Evolutionary conservation across 306 rosid species (phyloP), one percentile per base, ranked within the genome.

Genomic region (Gastrolobium villosum): DNA sequence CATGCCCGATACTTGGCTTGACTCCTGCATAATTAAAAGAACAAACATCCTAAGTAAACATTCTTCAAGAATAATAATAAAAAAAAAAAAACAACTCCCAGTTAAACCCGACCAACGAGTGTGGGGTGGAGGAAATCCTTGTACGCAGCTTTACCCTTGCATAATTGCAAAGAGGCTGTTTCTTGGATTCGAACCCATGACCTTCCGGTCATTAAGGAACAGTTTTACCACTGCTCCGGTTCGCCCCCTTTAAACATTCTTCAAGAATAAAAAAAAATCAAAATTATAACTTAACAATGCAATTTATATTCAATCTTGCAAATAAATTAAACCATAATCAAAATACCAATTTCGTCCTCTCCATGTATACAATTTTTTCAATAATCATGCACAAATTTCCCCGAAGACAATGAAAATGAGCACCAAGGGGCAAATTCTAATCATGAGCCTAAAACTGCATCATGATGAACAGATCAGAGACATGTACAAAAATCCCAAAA

Each of bases 1-100:
- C 90, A 93, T 89, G 86, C 88, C 85, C 45, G 84, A 54, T 36
- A 70, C 81, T 75, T 82, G 82, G 74, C 79, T 85, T 35, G 96
- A 84, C 81, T 88, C 96, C 97, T 93, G 91, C 76, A 81, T 26
- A 61, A 34, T 30, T 32, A 15, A 46, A 46, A 67, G 68, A 84
- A 59, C 50, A 72, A 44, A 53, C 49, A 40, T 62, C 10, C 10
- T 68, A 4, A 65, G 67, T 28, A 54, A 55, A 72, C 30, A 60
- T 50, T 36, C 52, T 2, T 48, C 49, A 34, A 32, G 32, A 31
- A 52, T 20, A 20, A 34, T n/a, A n/a, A n/a, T n/a, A n/a, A n/a
- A n/a, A n/a, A n/a, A n/a, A n/a, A n/a, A n/a, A n/a, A n/a, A n/a
- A n/a, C n/a, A n/a, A n/a, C n/a, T n/a, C n/a, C n/a, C n/a, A n/a